Conservation (phyloP, 1,284 basidiomycete species). For the Cystobasidiaceae sp. region DNA sequence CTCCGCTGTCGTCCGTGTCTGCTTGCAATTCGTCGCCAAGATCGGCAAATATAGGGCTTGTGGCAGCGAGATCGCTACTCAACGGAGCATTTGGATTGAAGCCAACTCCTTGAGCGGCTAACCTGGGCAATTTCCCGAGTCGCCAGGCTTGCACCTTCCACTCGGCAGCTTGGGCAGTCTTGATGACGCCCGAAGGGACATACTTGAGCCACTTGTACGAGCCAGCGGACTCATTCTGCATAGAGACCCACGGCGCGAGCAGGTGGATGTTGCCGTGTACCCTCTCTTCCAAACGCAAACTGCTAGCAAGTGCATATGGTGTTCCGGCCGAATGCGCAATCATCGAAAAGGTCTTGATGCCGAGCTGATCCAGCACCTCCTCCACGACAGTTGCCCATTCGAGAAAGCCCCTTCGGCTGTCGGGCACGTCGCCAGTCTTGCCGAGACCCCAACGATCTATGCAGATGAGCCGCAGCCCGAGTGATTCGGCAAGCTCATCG, state of each 20-base stretch:
- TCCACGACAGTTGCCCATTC: conserved; percentile 88
- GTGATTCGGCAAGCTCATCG: conserved; percentile 86
- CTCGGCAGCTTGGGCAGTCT: conserved; percentile 92
- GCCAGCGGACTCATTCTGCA: conserved; percentile 30
- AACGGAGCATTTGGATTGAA: conserved; percentile 51
- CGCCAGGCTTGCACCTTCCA: conserved; percentile 96
- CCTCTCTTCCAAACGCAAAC: conserved; percentile 57
- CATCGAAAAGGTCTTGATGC: conserved; percentile 73
- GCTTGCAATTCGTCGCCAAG: not conserved
- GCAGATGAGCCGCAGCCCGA: conserved; percentile 82
- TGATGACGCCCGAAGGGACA: conserved; percentile 85
- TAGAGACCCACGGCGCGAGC: conserved; percentile 84
- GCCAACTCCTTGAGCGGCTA: conserved; percentile 72
- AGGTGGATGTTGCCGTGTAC: conserved; percentile 80
- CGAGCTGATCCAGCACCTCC: conserved; percentile 76
- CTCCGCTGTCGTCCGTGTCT: not conserved
- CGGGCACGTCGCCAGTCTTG: conserved; percentile 64
- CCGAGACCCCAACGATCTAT: conserved; percentile 97
- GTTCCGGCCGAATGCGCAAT: conserved; percentile 96
- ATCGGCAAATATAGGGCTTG: conserved; percentile 9
- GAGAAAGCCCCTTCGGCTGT: conserved; percentile 65
- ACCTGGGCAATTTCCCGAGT: conserved; percentile 83
- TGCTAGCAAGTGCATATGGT: conserved; percentile 86
- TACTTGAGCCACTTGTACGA: conserved; percentile 94
- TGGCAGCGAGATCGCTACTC: not conserved